Percentiles rank a stretch among this genome's conserved stretches.
These are phyloP conservation scores for Penicillium longicatenatum DNA, from an alignment of 495 filamentous ascomycete species.

Conservation along the genomic window DNA sequence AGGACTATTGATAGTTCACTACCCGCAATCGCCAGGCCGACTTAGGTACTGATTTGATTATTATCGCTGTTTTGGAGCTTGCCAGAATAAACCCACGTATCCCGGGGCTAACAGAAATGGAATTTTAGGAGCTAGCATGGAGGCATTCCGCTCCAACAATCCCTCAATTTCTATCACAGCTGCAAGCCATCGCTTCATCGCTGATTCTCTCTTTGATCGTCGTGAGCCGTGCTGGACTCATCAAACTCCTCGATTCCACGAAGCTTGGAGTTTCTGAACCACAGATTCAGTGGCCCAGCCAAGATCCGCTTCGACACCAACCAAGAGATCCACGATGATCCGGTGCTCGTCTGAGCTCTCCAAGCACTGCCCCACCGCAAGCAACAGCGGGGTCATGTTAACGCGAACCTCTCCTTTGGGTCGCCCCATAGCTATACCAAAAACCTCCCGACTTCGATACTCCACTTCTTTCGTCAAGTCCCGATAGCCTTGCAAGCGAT, in stretches of 20 bases:
- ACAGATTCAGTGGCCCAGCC: slow-evolving; percentile 41
- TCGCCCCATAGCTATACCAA: slow-evolving; percentile 41
- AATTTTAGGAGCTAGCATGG: no score
- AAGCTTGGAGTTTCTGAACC: slow-evolving; percentile 33
- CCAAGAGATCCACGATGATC: slow-evolving; percentile 40
- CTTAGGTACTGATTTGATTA: no score
- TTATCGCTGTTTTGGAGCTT: no score
- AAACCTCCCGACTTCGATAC: slow-evolving; percentile 40
- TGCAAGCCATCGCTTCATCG: no score
- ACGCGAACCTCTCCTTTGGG: slow-evolving; percentile 39
- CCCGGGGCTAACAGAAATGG: no score
- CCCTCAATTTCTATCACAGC: background rate
- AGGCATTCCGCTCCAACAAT: slow-evolving; percentile 1
- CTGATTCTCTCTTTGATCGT: no score
- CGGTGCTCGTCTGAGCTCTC: slow-evolving; percentile 37
- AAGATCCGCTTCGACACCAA: slow-evolving; percentile 41
- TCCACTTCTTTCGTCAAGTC: slow-evolving; percentile 49
- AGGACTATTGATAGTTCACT: no score
- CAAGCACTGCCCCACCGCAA: slow-evolving; percentile 42
- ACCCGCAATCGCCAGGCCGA: no score
- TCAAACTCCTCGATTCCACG: slow-evolving; percentile 25
- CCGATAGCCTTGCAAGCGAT: slow-evolving; percentile 42
- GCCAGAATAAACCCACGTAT: no score
- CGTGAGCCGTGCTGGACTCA: no score
- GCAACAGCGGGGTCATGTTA: slow-evolving; percentile 41